Percentiles rank a stretch among this genome's conserved stretches.
Conservation (phyloP, 495 filamentous ascomycete genomes). For the Hypomontagnella submonticulosa region DNA sequence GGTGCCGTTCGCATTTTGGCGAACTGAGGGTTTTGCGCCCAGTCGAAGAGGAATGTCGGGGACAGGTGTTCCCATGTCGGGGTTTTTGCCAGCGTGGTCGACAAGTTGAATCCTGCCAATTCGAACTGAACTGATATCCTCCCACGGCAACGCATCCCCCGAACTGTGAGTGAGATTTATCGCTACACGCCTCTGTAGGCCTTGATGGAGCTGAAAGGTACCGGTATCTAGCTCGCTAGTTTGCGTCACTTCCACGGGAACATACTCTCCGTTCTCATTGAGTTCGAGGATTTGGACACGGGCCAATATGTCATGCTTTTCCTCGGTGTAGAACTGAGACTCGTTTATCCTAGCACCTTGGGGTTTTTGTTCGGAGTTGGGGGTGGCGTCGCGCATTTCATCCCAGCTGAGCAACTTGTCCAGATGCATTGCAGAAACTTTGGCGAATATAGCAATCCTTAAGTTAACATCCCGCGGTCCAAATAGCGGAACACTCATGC, state of each 20-base stretch:
- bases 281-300: slow-evolving; percentile 89
- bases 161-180: slow-evolving; percentile 90
- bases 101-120: slow-evolving; percentile 84
- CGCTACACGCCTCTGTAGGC: slow-evolving; percentile 87
- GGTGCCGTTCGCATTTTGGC: slow-evolving; percentile 88
- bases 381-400: slow-evolving; percentile 86
- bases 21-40: slow-evolving; percentile 76
- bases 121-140: slow-evolving; percentile 77
- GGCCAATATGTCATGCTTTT: slow-evolving; percentile 92
- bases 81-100: slow-evolving; percentile 84
- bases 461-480: slow-evolving; percentile 79
- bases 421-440: slow-evolving; percentile 90
- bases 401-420: slow-evolving; percentile 99
- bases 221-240: slow-evolving; percentile 82
- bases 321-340: slow-evolving; percentile 89
- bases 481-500: slow-evolving; percentile 94
- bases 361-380: slow-evolving; percentile 63
- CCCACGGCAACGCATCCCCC: slow-evolving; percentile 86
- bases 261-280: slow-evolving; percentile 88
- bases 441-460: slow-evolving; percentile 92
- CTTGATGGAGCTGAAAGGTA: slow-evolving; percentile 94
- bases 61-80: slow-evolving; percentile 75
- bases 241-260: slow-evolving; percentile 92
- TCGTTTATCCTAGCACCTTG: slow-evolving; percentile 84
- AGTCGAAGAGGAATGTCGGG: slow-evolving; percentile 82